These are phyloP conservation scores for Cyberlindnera maritima DNA, from an alignment of 805 yeast genomes.

Conservation along the genomic window DNA sequence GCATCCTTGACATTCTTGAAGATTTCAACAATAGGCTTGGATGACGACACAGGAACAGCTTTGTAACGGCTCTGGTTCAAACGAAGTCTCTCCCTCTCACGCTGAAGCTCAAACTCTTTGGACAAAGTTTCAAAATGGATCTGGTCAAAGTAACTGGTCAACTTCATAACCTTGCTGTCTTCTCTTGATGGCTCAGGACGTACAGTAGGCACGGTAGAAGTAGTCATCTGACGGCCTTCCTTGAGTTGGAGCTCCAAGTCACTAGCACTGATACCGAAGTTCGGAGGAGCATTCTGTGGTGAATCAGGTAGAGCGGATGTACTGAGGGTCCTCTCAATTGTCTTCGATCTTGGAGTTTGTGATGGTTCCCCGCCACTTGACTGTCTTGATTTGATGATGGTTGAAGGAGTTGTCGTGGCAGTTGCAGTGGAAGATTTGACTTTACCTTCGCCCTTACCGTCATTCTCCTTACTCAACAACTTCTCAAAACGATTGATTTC, in stretches of 20 bases:
- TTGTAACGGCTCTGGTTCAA: constrained; percentile 57
- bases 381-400: constrained; percentile 8
- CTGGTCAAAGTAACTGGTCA: constrained; percentile 67
- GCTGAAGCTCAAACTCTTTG: constrained; percentile 80
- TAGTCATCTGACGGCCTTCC: constrained; percentile 27
- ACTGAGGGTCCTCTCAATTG: constrained; percentile 6
- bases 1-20: constrained; percentile 88
- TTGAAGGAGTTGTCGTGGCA: constrained; percentile 7
- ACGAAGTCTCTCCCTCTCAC: constrained; percentile 73
- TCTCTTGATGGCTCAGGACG: constrained; percentile 19
- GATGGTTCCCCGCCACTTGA: constrained; percentile 7
- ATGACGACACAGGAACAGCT: constrained; percentile 67
- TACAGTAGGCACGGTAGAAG: not conserved
- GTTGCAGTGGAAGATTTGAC: constrained; percentile 7
- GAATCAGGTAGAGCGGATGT: constrained; percentile 1
- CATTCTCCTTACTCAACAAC: constrained; percentile 22
- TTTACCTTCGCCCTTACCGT: constrained; percentile 7
- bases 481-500: constrained; percentile 33
- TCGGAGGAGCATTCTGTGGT: constrained; percentile 4
- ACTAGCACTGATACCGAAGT: constrained; percentile 26
- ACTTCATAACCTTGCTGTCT: constrained; percentile 53
- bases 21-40: constrained; percentile 88
- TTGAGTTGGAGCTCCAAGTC: constrained; percentile 27
- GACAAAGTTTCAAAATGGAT: constrained; percentile 80
- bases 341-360: constrained; percentile 6